phyloP scores from a whole-genome alignment of 192 early-diverging fungal genomes.

The Podila epigama region DNA sequence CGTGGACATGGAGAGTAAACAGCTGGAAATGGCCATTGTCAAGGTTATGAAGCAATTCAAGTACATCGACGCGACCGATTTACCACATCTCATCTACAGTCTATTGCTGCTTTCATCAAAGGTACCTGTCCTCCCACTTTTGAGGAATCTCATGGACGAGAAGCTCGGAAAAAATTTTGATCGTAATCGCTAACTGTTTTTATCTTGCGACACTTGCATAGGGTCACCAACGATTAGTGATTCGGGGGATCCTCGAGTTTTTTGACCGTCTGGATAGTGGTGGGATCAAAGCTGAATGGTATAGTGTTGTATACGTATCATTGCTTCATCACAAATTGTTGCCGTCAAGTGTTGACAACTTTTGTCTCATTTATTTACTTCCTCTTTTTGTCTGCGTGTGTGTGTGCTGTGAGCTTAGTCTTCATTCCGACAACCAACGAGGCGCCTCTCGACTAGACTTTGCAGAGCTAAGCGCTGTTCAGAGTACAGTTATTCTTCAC shows the following conservation, averaged over 20 bases:
- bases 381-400: neutral
- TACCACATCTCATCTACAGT: constrained; percentile 74
- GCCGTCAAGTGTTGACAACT: too few species aligned
- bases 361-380: constrained; percentile 18
- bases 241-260: constrained; percentile 61
- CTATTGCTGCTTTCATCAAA: constrained; percentile 69
- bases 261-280: constrained; percentile 63
- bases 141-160: neutral
- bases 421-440: constrained; percentile 27
- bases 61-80: constrained; percentile 55
- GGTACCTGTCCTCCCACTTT: too few species aligned
- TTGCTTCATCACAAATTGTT: neutral
- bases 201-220: constrained; percentile 3
- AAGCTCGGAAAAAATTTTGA: neutral
- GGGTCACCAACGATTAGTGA: constrained; percentile 63
- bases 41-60: constrained; percentile 56
- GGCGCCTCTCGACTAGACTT: constrained; percentile 23
- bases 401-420: too few species aligned
- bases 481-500: constrained; percentile 76
- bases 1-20: constrained; percentile 40
- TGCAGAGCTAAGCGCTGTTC: constrained; percentile 59
- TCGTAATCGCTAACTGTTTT: neutral
- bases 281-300: constrained; percentile 14
- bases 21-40: constrained; percentile 22
- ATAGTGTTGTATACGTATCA: neutral